Evolutionary conservation across 805 yeast genomes (phyloP), one percentile per base, ranked within the genome.

Genomic region (Saccharomycopsis lassenensis): DNA sequence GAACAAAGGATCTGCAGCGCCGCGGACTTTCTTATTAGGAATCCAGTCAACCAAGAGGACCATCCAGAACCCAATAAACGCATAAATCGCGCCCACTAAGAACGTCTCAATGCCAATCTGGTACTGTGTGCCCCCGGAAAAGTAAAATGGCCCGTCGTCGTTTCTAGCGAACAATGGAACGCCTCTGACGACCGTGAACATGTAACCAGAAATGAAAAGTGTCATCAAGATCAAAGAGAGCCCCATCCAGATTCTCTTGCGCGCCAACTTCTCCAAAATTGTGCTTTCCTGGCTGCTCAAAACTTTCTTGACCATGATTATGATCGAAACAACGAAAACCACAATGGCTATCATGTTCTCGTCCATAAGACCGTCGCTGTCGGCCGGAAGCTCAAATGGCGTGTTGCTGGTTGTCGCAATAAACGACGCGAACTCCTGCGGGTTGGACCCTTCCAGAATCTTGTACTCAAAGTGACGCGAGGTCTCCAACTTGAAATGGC

Each of bases 21-120:
- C 10, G 15, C 15, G 5, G 19, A 33, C 12, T 14, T 25, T 18
- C 5, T 15, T 22, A 16, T 38, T 41, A 14, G 63, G 49, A 56
- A 74, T 38, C 49, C 44, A 48, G 18, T 55, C 50, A 4, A 69
- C 58, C 29, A 80, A 52, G 1, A 50, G 35, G 7, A 69, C 48
- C n/a, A 70, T 35, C 4, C 63, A 41, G 0, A 55, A 35, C 0
- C 68, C 71, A 45, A 80, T 58, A 0, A 56, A 46, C 4, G 66
- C 44, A 47, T 81, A 82, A 44, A 69, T 59, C 2, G 48, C 52
- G 2, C 71, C 65, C 5, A 78, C 67, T 2, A 77, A 52, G 4
- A 74, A 49, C 3, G 75, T 64, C 50, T 82, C 93, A 3, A 70
- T 56, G 1, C 91, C 89, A 54, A 79, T 74, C 55, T 80, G 89